Evolutionary conservation across 2,329 filamentous ascomycete species (phyloP), one percentile per base, ranked within the genome.

Genomic region (Alternaria arbusti): DNA sequence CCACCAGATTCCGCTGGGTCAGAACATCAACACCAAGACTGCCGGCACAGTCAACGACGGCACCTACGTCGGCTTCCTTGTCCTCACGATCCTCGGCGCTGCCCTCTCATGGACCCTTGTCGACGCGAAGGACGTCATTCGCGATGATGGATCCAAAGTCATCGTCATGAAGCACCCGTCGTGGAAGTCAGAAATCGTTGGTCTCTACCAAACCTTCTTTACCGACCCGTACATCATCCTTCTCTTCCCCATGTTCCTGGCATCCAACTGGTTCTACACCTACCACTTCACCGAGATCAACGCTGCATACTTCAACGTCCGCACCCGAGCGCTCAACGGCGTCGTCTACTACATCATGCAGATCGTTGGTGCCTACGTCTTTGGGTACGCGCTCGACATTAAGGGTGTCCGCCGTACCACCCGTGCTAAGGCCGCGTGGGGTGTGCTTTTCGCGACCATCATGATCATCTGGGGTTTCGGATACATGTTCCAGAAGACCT

Each of bases 101-200:
- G 70, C 88, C 13, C 83, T 97, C 2, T 87, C 91, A 28, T 88
- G 92, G 74, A 83, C 85, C 44, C 86, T 97, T 5, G 88, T 88
- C 73, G 88, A 96, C 73, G 91, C 91, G 40, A 87, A 87, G 70
- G 86, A 88, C 59, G 87, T 97, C 66, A 83, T 92, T 68, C 92
- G 94, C 65, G 84, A 86, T 40, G 93, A 97, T 76, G 92, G 93
- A 62, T 91, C 91, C 61, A 82, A 88, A 63, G 89, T 97, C 75
- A 93, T 97, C 66, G 81, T 94, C 66, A 96, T 95, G 91, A 95
- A 96, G 84, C 92, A 96, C 80, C 94, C 94, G 4, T 92, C 91
- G 55, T 96, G 92, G 91, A 88, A 88, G 74, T 90, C 91, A 4
- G 94, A 97, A 81, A 80, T 97, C 65, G 67, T 86, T 17, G 94